phyloP scores from a whole-genome alignment of 1,284 basidiomycete species.

The Papiliotrema laurentii region DNA sequence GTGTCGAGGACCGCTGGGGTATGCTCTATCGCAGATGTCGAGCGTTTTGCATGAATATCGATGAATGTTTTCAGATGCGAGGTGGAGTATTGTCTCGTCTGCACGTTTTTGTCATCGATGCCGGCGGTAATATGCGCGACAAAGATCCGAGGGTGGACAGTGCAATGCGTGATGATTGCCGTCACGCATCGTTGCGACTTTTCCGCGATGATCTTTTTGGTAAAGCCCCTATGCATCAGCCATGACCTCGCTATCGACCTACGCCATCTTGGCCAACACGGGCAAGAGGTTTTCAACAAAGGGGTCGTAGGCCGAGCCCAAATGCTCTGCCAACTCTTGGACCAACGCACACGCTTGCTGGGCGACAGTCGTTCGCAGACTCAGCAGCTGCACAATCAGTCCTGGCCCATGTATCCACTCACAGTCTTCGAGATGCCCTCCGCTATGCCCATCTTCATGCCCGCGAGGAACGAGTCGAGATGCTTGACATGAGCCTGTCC shows the following conservation, averaged over 20 bases:
- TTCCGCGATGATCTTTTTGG: slow-evolving; percentile 90
- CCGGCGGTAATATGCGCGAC: slow-evolving; percentile 67
- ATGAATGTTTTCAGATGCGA: slow-evolving; percentile 71
- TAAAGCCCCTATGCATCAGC: slow-evolving; percentile 59
- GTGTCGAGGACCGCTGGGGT: slow-evolving; percentile 60
- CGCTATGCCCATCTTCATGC: slow-evolving; percentile 70
- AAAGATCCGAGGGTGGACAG: slow-evolving; percentile 65
- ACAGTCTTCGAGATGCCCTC: slow-evolving; percentile 84
- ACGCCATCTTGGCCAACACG: slow-evolving; percentile 73
- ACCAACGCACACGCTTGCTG: slow-evolving; percentile 75
- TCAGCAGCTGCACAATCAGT: slow-evolving; percentile 59
- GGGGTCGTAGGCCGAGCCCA: slow-evolving; percentile 69
- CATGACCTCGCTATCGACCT: background rate
- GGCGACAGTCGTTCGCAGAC: slow-evolving; percentile 87
- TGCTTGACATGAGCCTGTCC: slow-evolving; percentile 73
- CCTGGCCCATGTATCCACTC: slow-evolving; percentile 33
- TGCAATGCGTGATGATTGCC: slow-evolving; percentile 65
- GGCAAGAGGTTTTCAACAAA: slow-evolving; percentile 70
- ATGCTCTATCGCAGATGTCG: slow-evolving; percentile 60
- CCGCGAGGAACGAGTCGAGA: slow-evolving; percentile 65
- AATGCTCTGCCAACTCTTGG: slow-evolving; percentile 63
- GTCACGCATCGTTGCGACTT: slow-evolving; percentile 73
- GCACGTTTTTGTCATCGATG: slow-evolving; percentile 79
- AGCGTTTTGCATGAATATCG: slow-evolving; percentile 62
- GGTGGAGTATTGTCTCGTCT: slow-evolving; percentile 64